phyloP scores from a whole-genome alignment of 257 asterid species.

The Jaltomata sinuosa region DNA sequence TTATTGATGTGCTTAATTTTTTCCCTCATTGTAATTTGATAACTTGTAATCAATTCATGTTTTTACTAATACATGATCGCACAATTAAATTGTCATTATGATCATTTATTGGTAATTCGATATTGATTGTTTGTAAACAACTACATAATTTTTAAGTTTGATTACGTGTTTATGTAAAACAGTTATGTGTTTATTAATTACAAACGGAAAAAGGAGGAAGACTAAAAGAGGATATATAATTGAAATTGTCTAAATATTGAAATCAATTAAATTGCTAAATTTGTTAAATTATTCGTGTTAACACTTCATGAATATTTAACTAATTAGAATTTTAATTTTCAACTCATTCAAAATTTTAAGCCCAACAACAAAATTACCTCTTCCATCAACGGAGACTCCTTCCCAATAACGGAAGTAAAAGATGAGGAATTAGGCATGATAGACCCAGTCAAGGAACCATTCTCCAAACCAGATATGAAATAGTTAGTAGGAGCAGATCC shows the following conservation, averaged over 20 bases:
- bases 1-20: neutral
- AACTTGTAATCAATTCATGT: neutral
- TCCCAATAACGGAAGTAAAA: slow-evolving; percentile 50
- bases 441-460: slow-evolving; percentile 69
- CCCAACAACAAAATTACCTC: slow-evolving; percentile 43
- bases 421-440: slow-evolving; percentile 72
- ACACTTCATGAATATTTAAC: slow-evolving; percentile 47
- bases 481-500: slow-evolving; percentile 80
- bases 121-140: neutral
- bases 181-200: neutral
- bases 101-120: neutral
- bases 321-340: slow-evolving; percentile 50
- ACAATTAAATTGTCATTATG: neutral
- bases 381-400: slow-evolving; percentile 60
- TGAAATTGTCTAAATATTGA: neutral
- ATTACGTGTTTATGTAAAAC: neutral
- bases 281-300: slow-evolving; percentile 40
- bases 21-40: neutral
- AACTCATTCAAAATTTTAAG: neutral
- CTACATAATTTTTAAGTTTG: neutral
- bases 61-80: neutral
- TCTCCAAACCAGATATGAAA: slow-evolving; percentile 72
- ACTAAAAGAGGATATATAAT: neutral
- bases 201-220: neutral
- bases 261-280: neutral